phyloP scores from a whole-genome alignment of 805 yeast genomes.

The Yamadazyma philogaea region DNA sequence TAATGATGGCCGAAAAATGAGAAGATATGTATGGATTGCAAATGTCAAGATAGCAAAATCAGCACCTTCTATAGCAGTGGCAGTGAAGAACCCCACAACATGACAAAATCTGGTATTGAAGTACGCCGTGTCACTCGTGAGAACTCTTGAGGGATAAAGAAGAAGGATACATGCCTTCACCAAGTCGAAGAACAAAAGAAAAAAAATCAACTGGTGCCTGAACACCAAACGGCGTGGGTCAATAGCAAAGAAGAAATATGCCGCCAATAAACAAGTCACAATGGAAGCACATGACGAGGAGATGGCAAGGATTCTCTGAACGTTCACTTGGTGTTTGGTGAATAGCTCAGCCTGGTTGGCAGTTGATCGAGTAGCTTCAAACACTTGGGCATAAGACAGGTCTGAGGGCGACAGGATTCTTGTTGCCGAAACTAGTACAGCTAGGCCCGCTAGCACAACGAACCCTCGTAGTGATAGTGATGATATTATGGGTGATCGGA shows the following conservation, averaged over 20 bases:
- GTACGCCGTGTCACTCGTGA: slow-evolving; percentile 42
- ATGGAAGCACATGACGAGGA: slow-evolving; percentile 38
- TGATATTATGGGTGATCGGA: not conserved
- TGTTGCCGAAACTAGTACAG: not conserved
- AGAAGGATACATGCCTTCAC: slow-evolving; percentile 67
- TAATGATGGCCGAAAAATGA: slow-evolving; percentile 62
- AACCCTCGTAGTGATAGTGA: not conserved
- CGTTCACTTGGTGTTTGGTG: slow-evolving; percentile 24
- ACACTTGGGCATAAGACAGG: not conserved
- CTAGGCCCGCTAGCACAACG: not conserved
- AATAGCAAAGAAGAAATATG: slow-evolving; percentile 59
- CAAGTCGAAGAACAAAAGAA: slow-evolving; percentile 69
- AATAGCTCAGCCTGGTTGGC: slow-evolving; percentile 28
- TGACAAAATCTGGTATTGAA: slow-evolving; percentile 52
- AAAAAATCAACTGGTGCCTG: slow-evolving; percentile 66
- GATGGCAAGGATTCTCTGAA: slow-evolving; percentile 37
- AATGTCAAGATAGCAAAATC: slow-evolving; percentile 79
- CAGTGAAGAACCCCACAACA: slow-evolving; percentile 77
- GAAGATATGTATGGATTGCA: slow-evolving; percentile 76
- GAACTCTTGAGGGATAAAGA: slow-evolving; percentile 62
- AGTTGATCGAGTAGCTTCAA: not conserved
- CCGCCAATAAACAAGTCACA: slow-evolving; percentile 51
- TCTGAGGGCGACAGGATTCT: not conserved
- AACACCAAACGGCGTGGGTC: slow-evolving; percentile 63
- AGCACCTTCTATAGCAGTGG: slow-evolving; percentile 78